Evolutionary conservation across 441 rosid genomes (phyloP).

Genomic region (Hura crepitans): DNA sequence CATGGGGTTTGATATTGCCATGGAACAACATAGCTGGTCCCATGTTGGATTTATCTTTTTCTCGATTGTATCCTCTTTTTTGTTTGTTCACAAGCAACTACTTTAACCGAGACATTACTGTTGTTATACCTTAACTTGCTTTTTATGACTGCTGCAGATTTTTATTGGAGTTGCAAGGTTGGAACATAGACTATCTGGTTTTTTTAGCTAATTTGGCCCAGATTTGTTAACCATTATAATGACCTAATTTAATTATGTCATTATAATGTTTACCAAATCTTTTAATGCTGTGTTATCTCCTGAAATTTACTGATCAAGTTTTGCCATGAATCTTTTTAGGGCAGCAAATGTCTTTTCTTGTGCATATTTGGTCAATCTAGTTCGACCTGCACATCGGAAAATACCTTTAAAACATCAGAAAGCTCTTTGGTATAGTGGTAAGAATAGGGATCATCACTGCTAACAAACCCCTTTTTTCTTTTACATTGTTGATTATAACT

Average conservation of each 20-base stretch:
- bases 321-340: constrained; percentile 45
- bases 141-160: constrained; percentile 43
- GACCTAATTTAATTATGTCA: not conserved
- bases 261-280: not conserved
- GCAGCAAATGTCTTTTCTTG: constrained; percentile 93
- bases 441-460: constrained; percentile 30
- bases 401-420: constrained; percentile 89
- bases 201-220: not conserved
- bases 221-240: too few relatives aligned
- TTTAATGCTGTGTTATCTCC: constrained; percentile 9
- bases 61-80: constrained; percentile 90
- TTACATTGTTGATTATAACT: constrained; percentile 21
- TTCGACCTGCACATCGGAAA: constrained; percentile 67
- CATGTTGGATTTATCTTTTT: constrained; percentile 90
- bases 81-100: not conserved
- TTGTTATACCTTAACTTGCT: constrained; percentile 47
- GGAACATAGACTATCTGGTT: not conserved
- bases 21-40: constrained; percentile 99
- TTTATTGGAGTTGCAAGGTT: constrained; percentile 89
- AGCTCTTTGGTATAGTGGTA: constrained; percentile 99
- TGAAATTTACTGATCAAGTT: constrained; percentile 29
- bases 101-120: constrained; percentile 15
- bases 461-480: constrained; percentile 7
- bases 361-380: constrained; percentile 84
- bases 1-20: constrained; percentile 98